These are phyloP conservation scores for Sphagnum magellanicum DNA, from an alignment of 228 moss, liverwort and hornwort species.

Conservation along the genomic window DNA sequence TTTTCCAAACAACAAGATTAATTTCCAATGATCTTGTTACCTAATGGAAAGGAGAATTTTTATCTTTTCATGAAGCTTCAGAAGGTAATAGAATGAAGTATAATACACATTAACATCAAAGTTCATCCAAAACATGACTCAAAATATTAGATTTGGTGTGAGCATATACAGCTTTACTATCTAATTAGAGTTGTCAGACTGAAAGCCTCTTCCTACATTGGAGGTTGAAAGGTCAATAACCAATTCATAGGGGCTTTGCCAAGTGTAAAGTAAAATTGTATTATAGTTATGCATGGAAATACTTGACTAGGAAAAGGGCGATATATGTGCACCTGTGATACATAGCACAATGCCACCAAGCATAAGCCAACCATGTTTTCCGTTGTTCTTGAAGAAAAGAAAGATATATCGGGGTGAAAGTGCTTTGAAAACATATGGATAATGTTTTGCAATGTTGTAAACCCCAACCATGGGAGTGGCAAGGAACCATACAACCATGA, in stretches of 20 bases:
- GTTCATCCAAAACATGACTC: no score
- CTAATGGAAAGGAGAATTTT: no score
- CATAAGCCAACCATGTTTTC: slow-evolving; percentile 75
- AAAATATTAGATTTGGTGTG: no score
- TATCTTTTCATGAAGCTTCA: no score
- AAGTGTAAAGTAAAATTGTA: not conserved
- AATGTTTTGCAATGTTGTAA: slow-evolving; percentile 51
- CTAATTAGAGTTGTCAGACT: not conserved
- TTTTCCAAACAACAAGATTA: no score
- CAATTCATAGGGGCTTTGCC: no score
- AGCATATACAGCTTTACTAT: no score
- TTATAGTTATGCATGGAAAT: not conserved
- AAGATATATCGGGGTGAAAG: slow-evolving; percentile 64
- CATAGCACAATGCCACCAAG: slow-evolving; percentile 73
- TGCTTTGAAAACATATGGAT: slow-evolving; percentile 81
- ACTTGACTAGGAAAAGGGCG: not conserved
- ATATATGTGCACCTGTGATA: slow-evolving; percentile 23
- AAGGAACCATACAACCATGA: slow-evolving; percentile 76
- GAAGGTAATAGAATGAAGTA: no score
- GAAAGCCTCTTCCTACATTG: no score
- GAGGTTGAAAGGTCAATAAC: no score
- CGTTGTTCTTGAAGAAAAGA: slow-evolving; percentile 52
- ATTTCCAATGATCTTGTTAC: no score
- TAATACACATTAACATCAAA: no score
- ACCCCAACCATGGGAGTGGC: slow-evolving; percentile 67